These are phyloP conservation scores for Cymodocea nodosa DNA, from an alignment of 116 monocot genomes.

Conservation along the genomic window DNA sequence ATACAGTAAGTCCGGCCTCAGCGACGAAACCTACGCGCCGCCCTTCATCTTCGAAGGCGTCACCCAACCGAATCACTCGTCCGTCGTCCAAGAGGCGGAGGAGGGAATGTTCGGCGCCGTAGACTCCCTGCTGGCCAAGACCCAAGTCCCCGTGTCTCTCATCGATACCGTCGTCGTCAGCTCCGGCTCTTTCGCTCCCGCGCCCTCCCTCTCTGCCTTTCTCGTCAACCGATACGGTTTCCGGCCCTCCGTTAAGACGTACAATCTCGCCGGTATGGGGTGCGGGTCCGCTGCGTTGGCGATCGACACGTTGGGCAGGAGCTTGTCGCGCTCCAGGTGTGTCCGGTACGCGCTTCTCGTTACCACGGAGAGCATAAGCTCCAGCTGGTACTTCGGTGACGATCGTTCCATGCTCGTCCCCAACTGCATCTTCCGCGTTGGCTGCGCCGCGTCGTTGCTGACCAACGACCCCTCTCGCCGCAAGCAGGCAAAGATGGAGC, in stretches of 20 bases:
- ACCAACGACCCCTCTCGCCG: conserved; percentile 31
- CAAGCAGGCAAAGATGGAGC: conserved; percentile 36
- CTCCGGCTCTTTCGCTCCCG: conserved; percentile 42
- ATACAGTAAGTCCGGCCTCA: conserved; percentile 70
- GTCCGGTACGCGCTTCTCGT: conserved; percentile 40
- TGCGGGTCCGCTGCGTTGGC: conserved; percentile 49
- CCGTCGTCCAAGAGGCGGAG: conserved; percentile 34
- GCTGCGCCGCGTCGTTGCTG: conserved; percentile 49
- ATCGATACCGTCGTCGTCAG: conserved; percentile 45
- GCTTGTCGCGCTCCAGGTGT: conserved; percentile 12
- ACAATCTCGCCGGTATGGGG: conserved; percentile 71
- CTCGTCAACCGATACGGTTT: conserved; percentile 34
- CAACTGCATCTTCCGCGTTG: conserved; percentile 84
- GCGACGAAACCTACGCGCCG: conserved; percentile 63
- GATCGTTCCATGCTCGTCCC: conserved; percentile 81
- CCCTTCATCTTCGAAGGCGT: conserved; percentile 47
- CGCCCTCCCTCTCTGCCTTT: conserved; percentile 42
- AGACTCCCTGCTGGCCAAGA: conserved; percentile 36
- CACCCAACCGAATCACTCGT: conserved; percentile 16
- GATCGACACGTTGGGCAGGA: conserved; percentile 39
- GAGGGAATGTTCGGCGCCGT: conserved; percentile 45
- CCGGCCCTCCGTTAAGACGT: conserved; percentile 21
- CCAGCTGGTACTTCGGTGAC: conserved; percentile 77
- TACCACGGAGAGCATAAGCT: conserved; percentile 56
- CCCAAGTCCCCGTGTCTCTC: background rate